Percentiles rank a stretch among this genome's conserved stretches.
Evolutionary conservation across 495 filamentous ascomycete genomes (phyloP).

Genomic region (Daldinia concentrica): DNA sequence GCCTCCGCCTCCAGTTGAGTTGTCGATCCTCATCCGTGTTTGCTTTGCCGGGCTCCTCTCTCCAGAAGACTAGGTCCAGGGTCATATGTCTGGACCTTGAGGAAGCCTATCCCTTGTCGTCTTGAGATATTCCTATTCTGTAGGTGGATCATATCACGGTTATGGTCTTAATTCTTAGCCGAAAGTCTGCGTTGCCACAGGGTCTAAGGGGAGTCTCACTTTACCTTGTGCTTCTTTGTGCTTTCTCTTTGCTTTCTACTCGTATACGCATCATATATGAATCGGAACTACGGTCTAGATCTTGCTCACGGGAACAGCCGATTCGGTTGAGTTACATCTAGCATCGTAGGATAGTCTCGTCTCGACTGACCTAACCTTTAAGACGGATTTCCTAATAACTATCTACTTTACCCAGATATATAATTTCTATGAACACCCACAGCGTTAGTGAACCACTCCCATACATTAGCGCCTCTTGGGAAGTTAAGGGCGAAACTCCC

Average conservation of each 20-base stretch:
- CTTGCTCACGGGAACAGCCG: slow-evolving; percentile 12
- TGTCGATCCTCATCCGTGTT: slow-evolving; percentile 23
- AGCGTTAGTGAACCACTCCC: slow-evolving; percentile 8
- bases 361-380: background rate
- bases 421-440: slow-evolving; percentile 26
- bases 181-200: slow-evolving; percentile 28
- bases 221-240: slow-evolving; percentile 2
- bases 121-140: slow-evolving; percentile 22
- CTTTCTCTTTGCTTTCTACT: slow-evolving; percentile 5
- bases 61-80: slow-evolving; percentile 23
- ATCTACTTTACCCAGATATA: slow-evolving; percentile 26
- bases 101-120: slow-evolving; percentile 20
- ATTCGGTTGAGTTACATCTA: slow-evolving; percentile 10
- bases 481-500: slow-evolving; percentile 33
- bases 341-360: slow-evolving; percentile 10
- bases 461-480: slow-evolving; percentile 30
- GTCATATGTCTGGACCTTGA: slow-evolving; percentile 22
- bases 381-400: slow-evolving; percentile 14
- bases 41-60: slow-evolving; percentile 20
- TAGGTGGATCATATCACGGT: slow-evolving; percentile 20
- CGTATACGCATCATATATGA: slow-evolving; percentile 1
- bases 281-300: background rate
- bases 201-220: slow-evolving; percentile 10
- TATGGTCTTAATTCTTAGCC: slow-evolving; percentile 16
- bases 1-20: slow-evolving; percentile 7